Conservation (phyloP, 2,329 filamentous ascomycete genomes). For the Alternaria conjuncta region DNA sequence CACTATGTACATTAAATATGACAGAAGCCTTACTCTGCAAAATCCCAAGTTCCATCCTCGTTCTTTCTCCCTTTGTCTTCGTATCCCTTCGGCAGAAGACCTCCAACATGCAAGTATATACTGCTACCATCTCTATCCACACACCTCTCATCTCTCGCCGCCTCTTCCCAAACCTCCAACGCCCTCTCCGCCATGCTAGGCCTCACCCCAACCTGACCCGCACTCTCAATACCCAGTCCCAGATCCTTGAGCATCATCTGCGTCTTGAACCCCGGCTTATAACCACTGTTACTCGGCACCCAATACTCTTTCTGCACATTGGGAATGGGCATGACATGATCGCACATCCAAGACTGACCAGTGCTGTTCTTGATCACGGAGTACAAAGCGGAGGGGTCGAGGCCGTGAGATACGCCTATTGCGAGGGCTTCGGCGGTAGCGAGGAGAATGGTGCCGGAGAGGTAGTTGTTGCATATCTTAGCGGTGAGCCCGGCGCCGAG, state of each 20-base stretch:
- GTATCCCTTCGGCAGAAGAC: slow-evolving; percentile 31
- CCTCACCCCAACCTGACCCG: slow-evolving; percentile 31
- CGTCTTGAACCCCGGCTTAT: slow-evolving; percentile 42
- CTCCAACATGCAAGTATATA: slow-evolving; percentile 41
- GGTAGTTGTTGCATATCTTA: slow-evolving; percentile 46
- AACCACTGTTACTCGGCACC: slow-evolving; percentile 44
- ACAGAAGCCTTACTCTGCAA: slow-evolving; percentile 12
- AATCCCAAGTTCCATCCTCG: slow-evolving; percentile 35
- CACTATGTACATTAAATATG: not conserved
- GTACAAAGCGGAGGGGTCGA: slow-evolving; percentile 37
- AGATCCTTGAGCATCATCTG: slow-evolving; percentile 47
- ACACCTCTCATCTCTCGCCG: slow-evolving; percentile 32
- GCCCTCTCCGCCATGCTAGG: slow-evolving; percentile 40
- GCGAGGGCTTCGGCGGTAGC: slow-evolving; percentile 43
- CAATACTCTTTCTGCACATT: slow-evolving; percentile 36
- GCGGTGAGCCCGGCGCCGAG: slow-evolving; percentile 41
- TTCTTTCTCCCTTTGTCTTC: slow-evolving; percentile 33
- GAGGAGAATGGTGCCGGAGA: slow-evolving; percentile 39
- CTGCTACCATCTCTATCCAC: slow-evolving; percentile 40
- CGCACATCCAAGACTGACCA: slow-evolving; percentile 45
- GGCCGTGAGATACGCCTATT: slow-evolving; percentile 38
- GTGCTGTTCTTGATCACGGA: slow-evolving; percentile 39
- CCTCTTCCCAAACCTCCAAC: slow-evolving; percentile 33
- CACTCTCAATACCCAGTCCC: slow-evolving; percentile 37
- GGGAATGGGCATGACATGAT: slow-evolving; percentile 43